phyloP scores from a whole-genome alignment of 768 basidiomycete species.

The Phaeotremella skinneri region DNA sequence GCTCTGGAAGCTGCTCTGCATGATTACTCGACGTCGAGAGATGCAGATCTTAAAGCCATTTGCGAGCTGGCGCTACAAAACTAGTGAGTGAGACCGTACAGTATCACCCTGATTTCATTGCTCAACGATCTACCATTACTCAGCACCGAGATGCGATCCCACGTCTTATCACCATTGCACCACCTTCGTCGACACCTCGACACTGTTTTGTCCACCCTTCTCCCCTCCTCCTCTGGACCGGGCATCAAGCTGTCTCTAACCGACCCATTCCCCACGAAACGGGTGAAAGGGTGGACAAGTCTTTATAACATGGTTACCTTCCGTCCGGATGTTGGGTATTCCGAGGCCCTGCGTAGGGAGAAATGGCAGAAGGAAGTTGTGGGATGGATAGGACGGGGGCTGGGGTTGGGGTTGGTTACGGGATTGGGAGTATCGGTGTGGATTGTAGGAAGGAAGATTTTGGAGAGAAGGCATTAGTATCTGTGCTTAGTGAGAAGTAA shows the following conservation, averaged over 20 bases:
- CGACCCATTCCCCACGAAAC: slow-evolving; percentile 61
- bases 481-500: no score
- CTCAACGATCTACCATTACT: background rate
- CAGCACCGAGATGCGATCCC: slow-evolving; percentile 92
- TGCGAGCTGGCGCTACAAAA: slow-evolving; percentile 91
- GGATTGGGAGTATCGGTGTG: slow-evolving; percentile 9
- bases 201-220: slow-evolving; percentile 56
- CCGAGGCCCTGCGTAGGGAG: slow-evolving; percentile 69
- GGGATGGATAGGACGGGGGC: slow-evolving; percentile 19
- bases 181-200: slow-evolving; percentile 76
- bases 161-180: slow-evolving; percentile 77
- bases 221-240: slow-evolving; percentile 23
- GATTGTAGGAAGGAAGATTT: slow-evolving; percentile 4
- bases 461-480: background rate
- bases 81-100: slow-evolving; percentile 66
- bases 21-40: slow-evolving; percentile 75
- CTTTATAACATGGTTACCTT: slow-evolving; percentile 98
- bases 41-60: slow-evolving; percentile 86
- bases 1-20: slow-evolving; percentile 62
- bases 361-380: slow-evolving; percentile 68
- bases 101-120: background rate
- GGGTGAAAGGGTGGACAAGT: slow-evolving; percentile 78
- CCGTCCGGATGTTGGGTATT: slow-evolving; percentile 89
- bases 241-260: slow-evolving; percentile 14
- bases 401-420: slow-evolving; percentile 9